Evolutionary conservation across 2,329 filamentous ascomycete species (phyloP).

Genomic region (Xylariaceae sp.): DNA sequence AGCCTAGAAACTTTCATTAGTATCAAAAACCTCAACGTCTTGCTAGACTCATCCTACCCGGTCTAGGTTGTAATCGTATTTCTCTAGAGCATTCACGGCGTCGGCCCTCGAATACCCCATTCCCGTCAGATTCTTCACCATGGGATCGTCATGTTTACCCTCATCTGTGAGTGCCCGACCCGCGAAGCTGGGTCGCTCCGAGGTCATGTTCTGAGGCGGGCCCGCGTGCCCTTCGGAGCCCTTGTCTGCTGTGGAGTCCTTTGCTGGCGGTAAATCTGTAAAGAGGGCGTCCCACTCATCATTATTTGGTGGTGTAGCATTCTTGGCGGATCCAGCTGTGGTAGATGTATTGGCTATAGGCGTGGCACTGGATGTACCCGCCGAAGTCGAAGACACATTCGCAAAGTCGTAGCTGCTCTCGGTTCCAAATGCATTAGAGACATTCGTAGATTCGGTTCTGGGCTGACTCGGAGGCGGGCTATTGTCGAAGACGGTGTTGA

Average conservation of each 20-base stretch:
- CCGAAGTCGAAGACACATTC: slow-evolving; percentile 39
- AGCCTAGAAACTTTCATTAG: slow-evolving; percentile 38
- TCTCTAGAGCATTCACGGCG: slow-evolving; percentile 77
- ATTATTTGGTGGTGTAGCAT: slow-evolving; percentile 42
- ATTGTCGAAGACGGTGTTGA: slow-evolving; percentile 78
- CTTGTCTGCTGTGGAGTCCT: slow-evolving; percentile 31
- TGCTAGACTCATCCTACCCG: slow-evolving; percentile 57
- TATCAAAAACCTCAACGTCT: slow-evolving; percentile 16
- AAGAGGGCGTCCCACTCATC: slow-evolving; percentile 98
- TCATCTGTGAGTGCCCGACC: slow-evolving; percentile 69
- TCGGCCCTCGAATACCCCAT: slow-evolving; percentile 81
- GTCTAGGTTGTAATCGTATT: slow-evolving; percentile 93
- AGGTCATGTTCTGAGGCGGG: not conserved
- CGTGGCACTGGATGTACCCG: slow-evolving; percentile 28
- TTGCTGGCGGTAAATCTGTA: slow-evolving; percentile 64
- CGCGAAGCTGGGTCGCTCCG: slow-evolving; percentile 28
- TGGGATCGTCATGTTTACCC: slow-evolving; percentile 83
- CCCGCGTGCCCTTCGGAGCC: slow-evolving; percentile 24
- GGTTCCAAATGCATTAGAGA: slow-evolving; percentile 44
- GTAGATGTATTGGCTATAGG: slow-evolving; percentile 37
- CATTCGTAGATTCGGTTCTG: slow-evolving; percentile 48
- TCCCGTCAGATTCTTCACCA: slow-evolving; percentile 79
- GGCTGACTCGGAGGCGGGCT: slow-evolving; percentile 52
- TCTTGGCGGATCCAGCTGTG: slow-evolving; percentile 38
- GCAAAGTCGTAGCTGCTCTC: slow-evolving; percentile 60